A percentile compares a stretch with the other conserved stretches of the same genome.
phyloP scores from a whole-genome alignment of 129 eudicot genomes.

The Silybum marianum region DNA sequence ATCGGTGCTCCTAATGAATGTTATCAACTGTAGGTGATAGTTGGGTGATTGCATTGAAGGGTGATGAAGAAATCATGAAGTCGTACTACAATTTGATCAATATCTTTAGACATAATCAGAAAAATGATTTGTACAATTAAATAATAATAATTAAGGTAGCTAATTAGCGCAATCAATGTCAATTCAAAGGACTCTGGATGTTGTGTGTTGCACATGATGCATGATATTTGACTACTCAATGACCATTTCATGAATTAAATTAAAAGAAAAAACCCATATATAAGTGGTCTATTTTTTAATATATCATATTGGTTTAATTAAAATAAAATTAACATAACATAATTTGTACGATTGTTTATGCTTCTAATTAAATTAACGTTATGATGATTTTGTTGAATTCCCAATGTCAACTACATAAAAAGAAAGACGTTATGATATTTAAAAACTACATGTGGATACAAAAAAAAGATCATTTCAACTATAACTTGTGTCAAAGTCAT shows the following conservation, averaged over 20 bases:
- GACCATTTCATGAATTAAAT: too few relatives aligned
- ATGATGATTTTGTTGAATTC: not conserved
- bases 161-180: slow-evolving; percentile 35
- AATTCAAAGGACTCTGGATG: slow-evolving; percentile 24
- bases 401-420: not conserved
- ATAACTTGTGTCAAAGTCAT: not conserved
- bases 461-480: not conserved
- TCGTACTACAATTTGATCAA: slow-evolving; percentile 15
- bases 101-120: slow-evolving; percentile 14
- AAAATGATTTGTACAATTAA: slow-evolving; percentile 28
- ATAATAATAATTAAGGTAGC: slow-evolving; percentile 17
- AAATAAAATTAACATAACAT: not conserved
- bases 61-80: slow-evolving; percentile 1
- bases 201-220: slow-evolving; percentile 29
- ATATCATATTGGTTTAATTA: too few relatives aligned
- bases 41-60: slow-evolving; percentile 9
- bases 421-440: too few relatives aligned
- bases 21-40: not conserved
- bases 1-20: not conserved
- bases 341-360: not conserved
- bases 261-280: too few relatives aligned
- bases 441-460: not conserved
- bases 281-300: too few relatives aligned
- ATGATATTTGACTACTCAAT: not conserved
- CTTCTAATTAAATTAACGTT: not conserved